These are phyloP conservation scores for Daedalea quercina DNA, from an alignment of 768 basidiomycete genomes.

Conservation along the genomic window DNA sequence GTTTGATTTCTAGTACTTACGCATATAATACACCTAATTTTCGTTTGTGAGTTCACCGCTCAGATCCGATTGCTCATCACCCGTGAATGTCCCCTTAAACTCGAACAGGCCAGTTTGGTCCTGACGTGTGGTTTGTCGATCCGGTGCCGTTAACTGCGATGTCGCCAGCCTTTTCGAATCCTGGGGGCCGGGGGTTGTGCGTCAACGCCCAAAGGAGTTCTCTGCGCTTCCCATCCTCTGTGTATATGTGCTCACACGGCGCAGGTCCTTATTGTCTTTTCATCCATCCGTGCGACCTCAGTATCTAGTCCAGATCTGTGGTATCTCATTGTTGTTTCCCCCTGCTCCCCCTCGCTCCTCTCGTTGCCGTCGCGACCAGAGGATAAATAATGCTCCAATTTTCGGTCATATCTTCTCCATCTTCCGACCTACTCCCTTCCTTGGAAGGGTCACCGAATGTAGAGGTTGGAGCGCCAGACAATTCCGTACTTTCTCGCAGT, in stretches of 20 bases:
- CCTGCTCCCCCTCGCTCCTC: not conserved
- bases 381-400: not conserved
- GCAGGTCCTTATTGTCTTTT: not conserved
- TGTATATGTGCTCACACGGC: constrained; percentile 1
- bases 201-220: not conserved
- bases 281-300: not conserved
- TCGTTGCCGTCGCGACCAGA: not conserved
- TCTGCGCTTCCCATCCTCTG: not conserved
- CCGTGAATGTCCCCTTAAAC: constrained; percentile 1
- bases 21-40: constrained; percentile 35
- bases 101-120: not conserved
- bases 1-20: constrained; percentile 48
- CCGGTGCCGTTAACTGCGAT: not conserved
- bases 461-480: too few species aligned
- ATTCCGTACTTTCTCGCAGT: too few species aligned
- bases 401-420: not conserved
- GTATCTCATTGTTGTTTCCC: not conserved
- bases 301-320: not conserved
- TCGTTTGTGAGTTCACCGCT: constrained; percentile 18
- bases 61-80: constrained; percentile 11
- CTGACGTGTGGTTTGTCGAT: not conserved
- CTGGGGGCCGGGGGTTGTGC: not conserved
- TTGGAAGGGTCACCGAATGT: too few species aligned
- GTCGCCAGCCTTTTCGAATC: not conserved
- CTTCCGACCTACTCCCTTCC: not conserved